Percentiles rank a stretch among this genome's conserved stretches.
Evolutionary conservation across 2,329 filamentous ascomycete species (phyloP).

Genomic region (Pestalotiopsis sp.): DNA sequence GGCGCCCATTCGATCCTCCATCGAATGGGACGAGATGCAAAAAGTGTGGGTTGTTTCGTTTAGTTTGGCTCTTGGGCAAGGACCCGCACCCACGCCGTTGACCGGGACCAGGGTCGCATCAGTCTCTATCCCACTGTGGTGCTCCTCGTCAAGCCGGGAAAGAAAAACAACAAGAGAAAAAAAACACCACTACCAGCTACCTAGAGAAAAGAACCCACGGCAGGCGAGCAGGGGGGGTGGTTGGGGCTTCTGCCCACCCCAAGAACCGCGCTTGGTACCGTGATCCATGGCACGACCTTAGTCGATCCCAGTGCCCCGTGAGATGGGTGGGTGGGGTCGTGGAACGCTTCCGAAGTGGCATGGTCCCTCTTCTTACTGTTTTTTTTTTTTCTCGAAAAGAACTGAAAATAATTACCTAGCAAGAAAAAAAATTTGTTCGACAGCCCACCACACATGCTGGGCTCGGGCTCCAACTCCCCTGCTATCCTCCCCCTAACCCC

Average conservation of each 20-base stretch:
- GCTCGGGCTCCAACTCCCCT: not conserved
- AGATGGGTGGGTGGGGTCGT: not conserved
- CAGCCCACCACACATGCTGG: not conserved
- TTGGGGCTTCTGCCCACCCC: not conserved
- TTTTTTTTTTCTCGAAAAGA: not conserved
- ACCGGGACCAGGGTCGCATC: constrained; percentile 2
- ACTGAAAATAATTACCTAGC: not conserved
- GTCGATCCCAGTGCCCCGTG: not conserved
- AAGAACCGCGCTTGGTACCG: not conserved
- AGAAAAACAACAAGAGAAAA: not conserved
- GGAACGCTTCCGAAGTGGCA: constrained; percentile 6
- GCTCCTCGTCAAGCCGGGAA: not conserved
- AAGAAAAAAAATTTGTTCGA: not conserved
- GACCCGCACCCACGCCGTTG: constrained; percentile 6
- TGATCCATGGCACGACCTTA: not conserved
- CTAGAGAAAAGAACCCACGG: not conserved
- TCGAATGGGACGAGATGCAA: constrained; percentile 2
- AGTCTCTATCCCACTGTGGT: not conserved
- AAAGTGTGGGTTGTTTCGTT: constrained; percentile 10
- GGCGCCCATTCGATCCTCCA: not conserved
- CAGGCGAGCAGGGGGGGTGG: not conserved
- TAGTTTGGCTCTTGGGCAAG: constrained; percentile 3
- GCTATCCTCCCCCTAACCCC: not conserved
- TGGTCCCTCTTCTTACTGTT: not conserved
- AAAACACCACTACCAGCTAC: not conserved